phyloP scores from a whole-genome alignment of 192 early-diverging fungal genomes.

The Thoreauomyces humboldtii region DNA sequence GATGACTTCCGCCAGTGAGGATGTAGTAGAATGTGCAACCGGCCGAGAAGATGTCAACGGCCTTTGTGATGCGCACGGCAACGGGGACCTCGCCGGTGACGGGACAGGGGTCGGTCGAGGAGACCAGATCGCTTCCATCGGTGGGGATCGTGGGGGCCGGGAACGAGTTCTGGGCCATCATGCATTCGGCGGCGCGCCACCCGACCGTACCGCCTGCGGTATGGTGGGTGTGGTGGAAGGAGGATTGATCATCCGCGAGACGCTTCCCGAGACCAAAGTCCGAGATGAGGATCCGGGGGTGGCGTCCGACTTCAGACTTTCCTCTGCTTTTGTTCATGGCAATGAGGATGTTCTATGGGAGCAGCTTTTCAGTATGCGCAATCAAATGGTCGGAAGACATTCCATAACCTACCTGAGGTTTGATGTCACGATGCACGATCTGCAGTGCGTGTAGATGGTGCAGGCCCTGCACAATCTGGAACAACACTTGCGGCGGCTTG shows the following conservation, averaged over 20 bases:
- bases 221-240: conserved; percentile 84
- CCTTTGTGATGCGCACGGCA: conserved; percentile 63
- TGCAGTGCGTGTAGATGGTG: conserved; percentile 88
- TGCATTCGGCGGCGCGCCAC: conserved; percentile 93
- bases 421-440: conserved; percentile 98
- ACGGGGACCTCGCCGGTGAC: neutral
- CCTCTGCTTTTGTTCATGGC: neutral
- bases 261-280: conserved; percentile 97
- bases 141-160: conserved; percentile 10
- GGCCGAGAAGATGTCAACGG: conserved; percentile 94
- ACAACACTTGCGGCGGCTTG: conserved; percentile 67
- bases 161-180: conserved; percentile 41
- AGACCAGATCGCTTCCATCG: neutral
- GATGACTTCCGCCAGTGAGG: conserved; percentile 84
- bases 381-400: neutral
- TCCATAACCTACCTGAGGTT: conserved; percentile 58
- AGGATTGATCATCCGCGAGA: conserved; percentile 88
- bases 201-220: conserved; percentile 86
- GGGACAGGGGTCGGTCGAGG: conserved; percentile 30
- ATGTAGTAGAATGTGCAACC: conserved; percentile 97
- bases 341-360: conserved; percentile 12
- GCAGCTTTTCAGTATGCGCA: no score
- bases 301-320: conserved; percentile 29
- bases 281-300: conserved; percentile 81
- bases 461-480: conserved; percentile 83